Percentiles rank a stretch among this genome's conserved stretches.
Conservation (phyloP, 108 stramenopile genomes). For the Pelagomonas calceolata region DNA sequence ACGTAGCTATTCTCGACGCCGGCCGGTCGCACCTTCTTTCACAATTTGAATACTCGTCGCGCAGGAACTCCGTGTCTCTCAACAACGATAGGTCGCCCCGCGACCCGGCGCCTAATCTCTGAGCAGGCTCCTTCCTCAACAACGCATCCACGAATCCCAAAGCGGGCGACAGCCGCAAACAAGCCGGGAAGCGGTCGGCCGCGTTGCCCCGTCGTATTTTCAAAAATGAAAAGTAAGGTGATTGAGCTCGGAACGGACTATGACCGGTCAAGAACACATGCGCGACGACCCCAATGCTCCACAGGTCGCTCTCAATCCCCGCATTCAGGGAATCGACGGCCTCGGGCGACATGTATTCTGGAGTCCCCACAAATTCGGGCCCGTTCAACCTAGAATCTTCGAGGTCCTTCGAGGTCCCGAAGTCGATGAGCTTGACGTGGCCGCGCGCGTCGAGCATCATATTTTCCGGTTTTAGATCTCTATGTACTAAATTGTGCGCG, state of each 20-base stretch:
- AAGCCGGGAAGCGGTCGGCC: constrained; percentile 33
- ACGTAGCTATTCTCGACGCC: constrained; percentile 43
- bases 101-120: constrained; percentile 56
- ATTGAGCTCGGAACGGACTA: constrained; percentile 64
- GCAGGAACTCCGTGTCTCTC: constrained; percentile 9
- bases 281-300: constrained; percentile 61
- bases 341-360: constrained; percentile 95
- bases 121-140: constrained; percentile 46
- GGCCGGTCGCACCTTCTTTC: constrained; percentile 4
- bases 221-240: constrained; percentile 72
- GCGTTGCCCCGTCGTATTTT: constrained; percentile 56
- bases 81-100: constrained; percentile 33
- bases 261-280: constrained; percentile 63
- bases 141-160: constrained; percentile 60
- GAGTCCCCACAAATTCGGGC: constrained; percentile 97
- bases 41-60: neutral
- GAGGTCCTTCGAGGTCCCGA: constrained; percentile 93
- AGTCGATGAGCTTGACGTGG: constrained; percentile 85
- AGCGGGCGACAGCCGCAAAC: constrained; percentile 57
- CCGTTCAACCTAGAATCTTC: constrained; percentile 84
- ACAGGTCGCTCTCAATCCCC: constrained; percentile 55
- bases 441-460: constrained; percentile 63
- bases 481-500: constrained; percentile 77
- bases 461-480: constrained; percentile 94
- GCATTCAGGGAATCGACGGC: constrained; percentile 54